These are phyloP conservation scores for Phyllostachys edulis DNA, from an alignment of 176 grass and related monocot species.

Conservation along the genomic window DNA sequence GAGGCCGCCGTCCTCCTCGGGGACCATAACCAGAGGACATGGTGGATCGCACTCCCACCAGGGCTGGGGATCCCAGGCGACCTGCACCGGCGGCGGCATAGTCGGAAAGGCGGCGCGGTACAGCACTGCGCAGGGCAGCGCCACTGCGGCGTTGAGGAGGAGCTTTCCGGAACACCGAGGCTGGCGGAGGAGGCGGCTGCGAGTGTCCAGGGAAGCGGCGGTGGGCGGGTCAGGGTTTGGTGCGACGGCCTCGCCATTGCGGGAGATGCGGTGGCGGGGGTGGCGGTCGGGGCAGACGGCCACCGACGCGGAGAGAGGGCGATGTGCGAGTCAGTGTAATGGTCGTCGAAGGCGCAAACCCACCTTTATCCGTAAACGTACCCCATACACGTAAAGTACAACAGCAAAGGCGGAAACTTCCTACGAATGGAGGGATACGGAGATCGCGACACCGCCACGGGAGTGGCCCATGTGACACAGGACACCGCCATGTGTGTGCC, in stretches of 20 bases:
- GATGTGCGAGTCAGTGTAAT: not conserved
- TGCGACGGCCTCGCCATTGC: slow-evolving; percentile 34
- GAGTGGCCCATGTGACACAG: not conserved
- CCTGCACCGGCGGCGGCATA: not conserved
- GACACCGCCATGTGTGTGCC: not conserved
- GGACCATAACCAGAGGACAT: not conserved
- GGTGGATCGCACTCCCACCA: not conserved
- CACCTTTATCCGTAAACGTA: fast-evolving
- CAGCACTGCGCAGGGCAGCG: slow-evolving; percentile 47
- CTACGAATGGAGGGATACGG: not conserved
- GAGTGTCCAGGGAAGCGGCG: not conserved
- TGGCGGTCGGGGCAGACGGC: not conserved
- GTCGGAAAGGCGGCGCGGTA: slow-evolving; percentile 32
- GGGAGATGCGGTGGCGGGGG: not conserved
- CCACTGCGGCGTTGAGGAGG: slow-evolving; percentile 39
- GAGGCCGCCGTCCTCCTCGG: slow-evolving; percentile 22
- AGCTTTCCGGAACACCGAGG: slow-evolving; percentile 16
- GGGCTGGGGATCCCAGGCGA: not conserved
- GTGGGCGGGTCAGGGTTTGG: not conserved
- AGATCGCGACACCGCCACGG: not conserved
- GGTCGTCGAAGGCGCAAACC: not conserved
- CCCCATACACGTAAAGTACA: fast-evolving
- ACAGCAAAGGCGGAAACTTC: not conserved
- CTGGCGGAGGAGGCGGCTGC: not conserved
- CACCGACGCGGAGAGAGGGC: not conserved